Evolutionary conservation across 257 asterid genomes (phyloP), one percentile per base, ranked within the genome.

Genomic region (Galeopsis tetrahit): DNA sequence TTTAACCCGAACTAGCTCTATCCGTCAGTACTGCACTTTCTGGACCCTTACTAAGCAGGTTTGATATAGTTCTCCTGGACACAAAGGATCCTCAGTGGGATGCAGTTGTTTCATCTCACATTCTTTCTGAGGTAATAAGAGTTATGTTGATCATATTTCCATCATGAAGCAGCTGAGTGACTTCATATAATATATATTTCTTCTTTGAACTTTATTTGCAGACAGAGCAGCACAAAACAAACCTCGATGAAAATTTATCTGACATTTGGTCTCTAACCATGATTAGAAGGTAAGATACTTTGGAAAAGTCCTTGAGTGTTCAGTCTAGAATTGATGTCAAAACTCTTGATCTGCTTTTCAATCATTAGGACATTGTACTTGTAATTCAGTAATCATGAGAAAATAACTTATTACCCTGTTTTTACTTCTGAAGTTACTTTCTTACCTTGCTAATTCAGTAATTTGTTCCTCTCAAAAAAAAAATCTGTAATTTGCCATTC

Each of bases 41-140:
- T 72, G 99, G 98, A 56, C 99, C 99, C 33, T 76, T 95, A 78
- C 78, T 91, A 36, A 95, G 99, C 90, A 89, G 99, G 82, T 95
- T 95, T 72, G 99, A 95, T 75, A 95, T 92, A 75, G 98, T 95
- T 75, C 84, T 95, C 77, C 78, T 91, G 68, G 99, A 94, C 86
- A 94, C 97, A 57, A 94, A 90, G 75, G 92, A 95, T 73, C 97
- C 99, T 1, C 87, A 88, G 61, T 95, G 99, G 99, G 99, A 92
- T 82, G 93, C 87, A 71, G 98, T 92, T 82, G 99, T 92, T 84
- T 95, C 99, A 34, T 87, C 96, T 57, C 98, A 95, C 82, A 95
- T 95, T 74, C 99, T 95, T 65, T 84, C 82, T 21, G 92, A 90
- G 97, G 99, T 94, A 81, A 80, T 77, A 33, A 57, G 2, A 76